Conservation (phyloP, 257 asterid genomes). For the Galeopsis tetrahit region DNA sequence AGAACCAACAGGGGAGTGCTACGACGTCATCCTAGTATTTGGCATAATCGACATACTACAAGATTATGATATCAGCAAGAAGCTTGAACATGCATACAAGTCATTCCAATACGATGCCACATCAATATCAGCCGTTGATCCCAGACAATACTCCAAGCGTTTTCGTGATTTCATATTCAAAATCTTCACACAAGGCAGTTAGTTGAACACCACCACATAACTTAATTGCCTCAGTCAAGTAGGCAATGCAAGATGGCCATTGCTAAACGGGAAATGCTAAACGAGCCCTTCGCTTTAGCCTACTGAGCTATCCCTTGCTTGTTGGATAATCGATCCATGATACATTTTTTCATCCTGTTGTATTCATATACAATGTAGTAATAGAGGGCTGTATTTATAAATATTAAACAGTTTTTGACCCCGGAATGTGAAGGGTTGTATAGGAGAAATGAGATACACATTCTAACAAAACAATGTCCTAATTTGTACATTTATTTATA, state of each 20-base stretch:
- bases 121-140: constrained; percentile 94
- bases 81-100: constrained; percentile 94
- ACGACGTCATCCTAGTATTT: constrained; percentile 74
- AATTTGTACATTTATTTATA: constrained; percentile 13
- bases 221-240: too few species aligned
- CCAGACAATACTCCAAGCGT: constrained; percentile 79
- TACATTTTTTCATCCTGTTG: not conserved
- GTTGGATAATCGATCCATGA: not conserved
- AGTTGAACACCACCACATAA: constrained; percentile 39
- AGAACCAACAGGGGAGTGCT: constrained; percentile 79
- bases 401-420: not conserved
- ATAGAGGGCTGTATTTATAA: not conserved
- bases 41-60: constrained; percentile 90
- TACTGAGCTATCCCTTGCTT: too few species aligned
- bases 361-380: not conserved
- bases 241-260: too few species aligned
- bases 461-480: constrained; percentile 3
- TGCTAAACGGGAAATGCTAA: too few species aligned
- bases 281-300: too few species aligned
- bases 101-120: constrained; percentile 85
- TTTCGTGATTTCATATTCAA: constrained; percentile 77
- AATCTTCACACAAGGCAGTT: constrained; percentile 60
- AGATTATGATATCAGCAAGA: constrained; percentile 91
- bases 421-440: not conserved
- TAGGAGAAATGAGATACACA: constrained; percentile 14